Conservation (phyloP, 2,329 filamentous ascomycete genomes). For the Curvularia lunata region DNA sequence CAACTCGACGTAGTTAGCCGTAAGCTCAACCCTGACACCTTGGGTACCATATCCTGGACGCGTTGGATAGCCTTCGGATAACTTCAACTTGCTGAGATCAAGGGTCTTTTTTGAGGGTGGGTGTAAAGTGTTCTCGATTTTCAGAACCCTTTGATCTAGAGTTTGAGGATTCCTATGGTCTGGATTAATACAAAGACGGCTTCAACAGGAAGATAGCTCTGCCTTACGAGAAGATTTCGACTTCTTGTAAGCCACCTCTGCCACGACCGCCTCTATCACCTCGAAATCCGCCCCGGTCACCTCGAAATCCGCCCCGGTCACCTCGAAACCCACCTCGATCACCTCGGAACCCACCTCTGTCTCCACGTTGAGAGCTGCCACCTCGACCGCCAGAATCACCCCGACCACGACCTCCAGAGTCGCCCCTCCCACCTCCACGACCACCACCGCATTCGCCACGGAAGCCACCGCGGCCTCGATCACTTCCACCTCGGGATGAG, state of each 20-base stretch:
- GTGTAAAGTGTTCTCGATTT: constrained; percentile 21
- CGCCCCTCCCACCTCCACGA: constrained; percentile 11
- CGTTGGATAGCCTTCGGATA: constrained; percentile 16
- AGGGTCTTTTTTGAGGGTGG: constrained; percentile 19
- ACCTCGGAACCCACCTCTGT: neutral
- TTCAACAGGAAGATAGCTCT: neutral
- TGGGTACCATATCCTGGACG: constrained; percentile 27
- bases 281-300: neutral
- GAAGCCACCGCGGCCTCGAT: constrained; percentile 6
- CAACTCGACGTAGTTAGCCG: constrained; percentile 31
- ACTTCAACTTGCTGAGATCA: constrained; percentile 12
- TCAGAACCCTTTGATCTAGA: constrained; percentile 15
- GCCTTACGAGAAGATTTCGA: constrained; percentile 21
- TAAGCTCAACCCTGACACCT: constrained; percentile 23
- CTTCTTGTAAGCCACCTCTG: constrained; percentile 7
- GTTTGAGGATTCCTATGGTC: constrained; percentile 14
- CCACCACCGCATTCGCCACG: constrained; percentile 4
- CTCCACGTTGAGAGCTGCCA: neutral
- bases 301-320: neutral
- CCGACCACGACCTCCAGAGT: constrained; percentile 8
- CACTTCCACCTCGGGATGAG: constrained; percentile 14
- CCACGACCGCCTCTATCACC: neutral
- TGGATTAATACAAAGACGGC: neutral
- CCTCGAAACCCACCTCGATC: neutral
- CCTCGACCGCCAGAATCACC: constrained; percentile 4